A percentile compares a stretch with the other conserved stretches of the same genome.
phyloP scores from a whole-genome alignment of 805 yeast species.

The Saturnispora besseyi region DNA sequence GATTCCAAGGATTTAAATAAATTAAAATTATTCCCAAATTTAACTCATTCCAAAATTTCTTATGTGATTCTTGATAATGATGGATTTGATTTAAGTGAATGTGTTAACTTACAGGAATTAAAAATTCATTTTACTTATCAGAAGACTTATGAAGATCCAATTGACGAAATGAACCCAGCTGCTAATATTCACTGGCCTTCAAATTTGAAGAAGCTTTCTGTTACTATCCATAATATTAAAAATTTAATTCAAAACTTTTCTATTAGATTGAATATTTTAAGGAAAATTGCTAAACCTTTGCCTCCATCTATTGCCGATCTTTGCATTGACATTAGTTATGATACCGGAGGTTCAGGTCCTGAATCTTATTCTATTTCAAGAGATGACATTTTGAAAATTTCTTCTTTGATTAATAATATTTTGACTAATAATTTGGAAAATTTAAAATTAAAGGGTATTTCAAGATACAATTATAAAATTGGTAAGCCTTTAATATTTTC shows the following conservation, averaged over 20 bases:
- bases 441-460: constrained; percentile 25
- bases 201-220: constrained; percentile 21
- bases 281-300: constrained; percentile 22
- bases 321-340: constrained; percentile 26
- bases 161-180: neutral
- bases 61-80: constrained; percentile 23
- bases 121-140: constrained; percentile 26
- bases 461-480: constrained; percentile 24
- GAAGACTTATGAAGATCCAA: constrained; percentile 13
- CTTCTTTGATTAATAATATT: constrained; percentile 20
- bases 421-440: constrained; percentile 22
- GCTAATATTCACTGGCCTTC: constrained; percentile 22
- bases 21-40: constrained; percentile 22
- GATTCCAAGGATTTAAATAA: constrained; percentile 21
- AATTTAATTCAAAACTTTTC: constrained; percentile 22
- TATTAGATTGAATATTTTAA: constrained; percentile 21
- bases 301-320: constrained; percentile 23
- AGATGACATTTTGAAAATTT: constrained; percentile 24
- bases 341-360: constrained; percentile 26
- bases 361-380: constrained; percentile 22
- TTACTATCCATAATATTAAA: constrained; percentile 25
- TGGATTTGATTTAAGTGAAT: constrained; percentile 24
- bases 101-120: constrained; percentile 22
- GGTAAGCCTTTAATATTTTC: constrained; percentile 25
- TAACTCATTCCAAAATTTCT: constrained; percentile 24